Evolutionary conservation across 78 protist genomes (phyloP).

Genomic region (Guillardia theta): DNA sequence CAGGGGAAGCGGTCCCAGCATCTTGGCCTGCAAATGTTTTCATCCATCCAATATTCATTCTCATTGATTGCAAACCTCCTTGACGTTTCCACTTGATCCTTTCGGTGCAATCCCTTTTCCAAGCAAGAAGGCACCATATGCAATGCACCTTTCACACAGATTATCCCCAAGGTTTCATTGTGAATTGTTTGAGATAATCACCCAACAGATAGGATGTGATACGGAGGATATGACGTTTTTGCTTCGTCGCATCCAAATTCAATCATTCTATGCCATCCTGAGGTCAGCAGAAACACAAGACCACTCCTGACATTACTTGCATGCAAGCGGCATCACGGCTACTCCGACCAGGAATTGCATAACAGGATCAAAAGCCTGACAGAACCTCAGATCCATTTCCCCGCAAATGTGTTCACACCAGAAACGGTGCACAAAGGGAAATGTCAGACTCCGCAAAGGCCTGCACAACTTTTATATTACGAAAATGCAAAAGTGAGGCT

Average conservation of each 20-base stretch:
- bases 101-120: neutral
- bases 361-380: conserved; percentile 33
- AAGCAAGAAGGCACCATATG: conserved; percentile 7
- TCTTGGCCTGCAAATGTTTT: neutral
- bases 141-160: neutral
- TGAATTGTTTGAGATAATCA: too few species aligned
- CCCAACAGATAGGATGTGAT: neutral
- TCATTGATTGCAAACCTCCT: neutral
- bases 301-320: too few species aligned
- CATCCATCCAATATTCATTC: neutral
- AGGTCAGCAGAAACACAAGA: too few species aligned
- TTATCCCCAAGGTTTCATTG: too few species aligned
- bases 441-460: neutral
- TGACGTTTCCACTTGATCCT: too few species aligned
- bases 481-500: neutral
- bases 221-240: neutral
- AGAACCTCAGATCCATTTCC: neutral
- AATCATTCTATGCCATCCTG: too few species aligned
- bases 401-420: neutral
- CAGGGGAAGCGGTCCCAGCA: conserved; percentile 13
- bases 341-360: conserved; percentile 28
- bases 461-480: neutral
- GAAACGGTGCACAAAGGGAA: neutral
- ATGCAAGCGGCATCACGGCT: conserved; percentile 18
- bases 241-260: conserved; percentile 35